Evolutionary conservation across 768 basidiomycete genomes (phyloP).

Genomic region (Rossbeevera mucosa): DNA sequence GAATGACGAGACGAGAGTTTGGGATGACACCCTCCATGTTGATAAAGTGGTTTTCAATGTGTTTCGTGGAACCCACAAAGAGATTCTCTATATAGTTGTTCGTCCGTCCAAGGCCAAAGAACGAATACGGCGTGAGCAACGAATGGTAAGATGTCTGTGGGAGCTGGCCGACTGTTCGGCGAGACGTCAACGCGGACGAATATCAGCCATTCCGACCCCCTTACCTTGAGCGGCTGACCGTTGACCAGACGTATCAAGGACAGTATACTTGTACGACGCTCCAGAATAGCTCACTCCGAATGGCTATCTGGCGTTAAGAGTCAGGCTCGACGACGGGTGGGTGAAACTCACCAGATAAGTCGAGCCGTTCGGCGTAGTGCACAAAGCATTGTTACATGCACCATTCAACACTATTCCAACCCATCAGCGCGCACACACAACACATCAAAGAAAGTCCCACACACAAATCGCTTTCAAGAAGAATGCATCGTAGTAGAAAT

Average conservation of each 20-base stretch:
- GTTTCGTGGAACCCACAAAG: conserved; percentile 88
- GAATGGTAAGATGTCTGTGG: conserved; percentile 92
- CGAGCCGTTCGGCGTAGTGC: conserved; percentile 57
- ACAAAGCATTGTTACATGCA: conserved; percentile 82
- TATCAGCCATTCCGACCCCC: conserved; percentile 3
- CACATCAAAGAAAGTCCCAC: conserved; percentile 17
- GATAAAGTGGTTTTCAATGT: conserved; percentile 68
- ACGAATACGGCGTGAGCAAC: conserved; percentile 86
- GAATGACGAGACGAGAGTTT: conserved; percentile 94
- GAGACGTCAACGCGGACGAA: conserved; percentile 1
- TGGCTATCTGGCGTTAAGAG: conserved; percentile 47
- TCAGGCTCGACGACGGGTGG: background rate
- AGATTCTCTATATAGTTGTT: conserved; percentile 99
- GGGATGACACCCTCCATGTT: conserved; percentile 97
- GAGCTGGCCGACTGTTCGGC: conserved; percentile 75
- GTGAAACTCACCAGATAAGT: conserved; percentile 65
- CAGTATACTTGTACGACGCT: conserved; percentile 95
- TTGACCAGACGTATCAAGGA: conserved; percentile 83
- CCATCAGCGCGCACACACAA: conserved; percentile 1
- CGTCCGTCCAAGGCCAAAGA: conserved; percentile 94
- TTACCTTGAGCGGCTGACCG: conserved; percentile 87
- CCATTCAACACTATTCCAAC: conserved; percentile 68
- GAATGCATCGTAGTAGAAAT: conserved; percentile 97
- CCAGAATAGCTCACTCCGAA: conserved; percentile 94
- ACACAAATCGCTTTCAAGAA: conserved; percentile 94